Evolutionary conservation across 2,329 filamentous ascomycete genomes (phyloP).

Genomic region (Botryotinia globosa): DNA sequence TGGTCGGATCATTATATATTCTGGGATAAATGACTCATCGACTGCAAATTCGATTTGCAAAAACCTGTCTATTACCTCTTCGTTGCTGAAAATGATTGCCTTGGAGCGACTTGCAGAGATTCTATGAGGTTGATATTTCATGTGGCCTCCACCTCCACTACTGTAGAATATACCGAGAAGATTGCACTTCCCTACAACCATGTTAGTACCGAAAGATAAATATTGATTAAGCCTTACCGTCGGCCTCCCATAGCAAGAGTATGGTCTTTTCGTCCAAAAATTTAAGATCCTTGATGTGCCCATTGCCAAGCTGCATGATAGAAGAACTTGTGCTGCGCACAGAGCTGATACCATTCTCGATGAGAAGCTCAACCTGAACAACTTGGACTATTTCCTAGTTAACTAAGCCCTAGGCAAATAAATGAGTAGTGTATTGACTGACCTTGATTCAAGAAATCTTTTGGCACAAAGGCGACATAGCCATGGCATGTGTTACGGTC

Average conservation of each 20-base stretch:
- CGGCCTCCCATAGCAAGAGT: conserved; percentile 34
- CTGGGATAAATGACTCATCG: conserved; percentile 28
- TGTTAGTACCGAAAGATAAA: background rate
- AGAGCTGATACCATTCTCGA: conserved; percentile 38
- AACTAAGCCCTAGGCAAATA: background rate
- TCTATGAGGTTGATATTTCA: conserved; percentile 23
- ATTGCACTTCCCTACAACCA: conserved; percentile 16
- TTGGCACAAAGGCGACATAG: conserved; percentile 33
- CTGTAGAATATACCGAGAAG: conserved; percentile 33
- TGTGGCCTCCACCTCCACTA: background rate
- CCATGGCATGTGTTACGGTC: conserved; percentile 23
- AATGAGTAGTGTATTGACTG: conserved; percentile 17
- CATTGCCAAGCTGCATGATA: conserved; percentile 33
- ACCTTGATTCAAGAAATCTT: conserved; percentile 28
- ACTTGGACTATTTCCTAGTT: conserved; percentile 32
- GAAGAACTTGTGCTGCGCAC: conserved; percentile 26
- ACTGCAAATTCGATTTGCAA: conserved; percentile 23
- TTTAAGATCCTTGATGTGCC: conserved; percentile 36
- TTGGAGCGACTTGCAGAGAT: conserved; percentile 5
- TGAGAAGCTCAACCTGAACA: conserved; percentile 29
- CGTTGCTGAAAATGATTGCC: conserved; percentile 24
- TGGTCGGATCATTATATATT: conserved; percentile 31
- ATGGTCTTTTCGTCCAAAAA: conserved; percentile 33
- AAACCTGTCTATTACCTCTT: conserved; percentile 27
- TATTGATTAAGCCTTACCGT: conserved; percentile 26